Base-by-base conservation (phyloP, 176 grass and related monocot genomes). In the Juncus effusus region DNA sequence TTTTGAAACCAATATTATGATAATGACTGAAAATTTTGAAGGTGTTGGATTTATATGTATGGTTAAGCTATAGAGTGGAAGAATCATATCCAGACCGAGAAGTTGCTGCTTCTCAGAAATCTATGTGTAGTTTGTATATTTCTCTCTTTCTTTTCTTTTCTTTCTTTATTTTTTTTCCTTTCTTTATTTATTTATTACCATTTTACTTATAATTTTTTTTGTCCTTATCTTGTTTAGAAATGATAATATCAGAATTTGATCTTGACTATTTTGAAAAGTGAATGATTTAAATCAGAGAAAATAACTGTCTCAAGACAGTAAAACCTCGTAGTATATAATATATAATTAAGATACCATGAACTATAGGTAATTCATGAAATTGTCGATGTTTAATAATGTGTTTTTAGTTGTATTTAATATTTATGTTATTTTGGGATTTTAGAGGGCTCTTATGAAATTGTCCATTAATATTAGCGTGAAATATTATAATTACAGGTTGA, bases 41-140 rank as follows among this genome's bases (percentile, higher is more conserved):
- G 93, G 93, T 97, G 39, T 79, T 97, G 51, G 93, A 97, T 82
- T 75, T 97, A 36, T 97, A 97, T 89, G 93, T 92, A 63, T 97
- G 93, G 85, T 89, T 97, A 62, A 92, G 93, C 71, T 97, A 77
- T 79, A 86, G 80, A 70, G 56, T 89, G 68, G 93, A 97, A 7
- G 85, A 97, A 62, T 97, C 88, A 58, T 97, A 88, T 79, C 93
- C 93, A 79, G 93, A 97, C 51, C 80, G 63, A 74, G 87, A 86
- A 63, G 50, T 92, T 67, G 88, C 93, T n/a, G 77, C 80, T 65
- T 91, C 85, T 16, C 93, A 92, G 61, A 97, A 92, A 77, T 83
- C 88, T 42, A 83, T 92, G 44, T 97, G 93, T 72, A 97, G 93
- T 82, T 81, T 97, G 93, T 97, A 65, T 81, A 84, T 59, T 67